These are phyloP conservation scores for Exophiala aquamarina DNA, from an alignment of 2,329 filamentous ascomycete genomes.

Conservation along the genomic window DNA sequence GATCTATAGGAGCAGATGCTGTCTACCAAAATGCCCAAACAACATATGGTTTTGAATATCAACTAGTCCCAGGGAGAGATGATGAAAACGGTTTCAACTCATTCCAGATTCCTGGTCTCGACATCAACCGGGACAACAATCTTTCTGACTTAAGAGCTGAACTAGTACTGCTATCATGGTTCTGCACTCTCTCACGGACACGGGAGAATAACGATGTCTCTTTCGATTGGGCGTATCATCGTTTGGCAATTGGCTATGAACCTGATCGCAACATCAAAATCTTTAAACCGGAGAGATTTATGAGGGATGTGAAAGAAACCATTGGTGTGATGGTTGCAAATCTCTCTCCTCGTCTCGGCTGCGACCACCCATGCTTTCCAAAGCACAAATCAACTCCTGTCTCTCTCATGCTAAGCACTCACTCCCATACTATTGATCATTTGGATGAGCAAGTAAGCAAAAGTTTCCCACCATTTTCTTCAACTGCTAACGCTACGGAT, in stretches of 20 bases:
- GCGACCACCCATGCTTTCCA: too few relatives aligned
- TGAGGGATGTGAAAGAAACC: constrained; percentile 34
- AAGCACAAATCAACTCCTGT: too few relatives aligned
- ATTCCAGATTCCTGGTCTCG: constrained; percentile 34
- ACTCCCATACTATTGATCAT: constrained; percentile 1
- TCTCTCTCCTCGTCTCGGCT: too few relatives aligned
- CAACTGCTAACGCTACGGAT: constrained; percentile 13
- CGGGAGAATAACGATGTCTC: constrained; percentile 38
- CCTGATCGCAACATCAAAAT: constrained; percentile 20
- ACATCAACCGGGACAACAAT: constrained; percentile 26
- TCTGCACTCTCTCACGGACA: constrained; percentile 45
- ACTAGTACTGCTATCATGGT: constrained; percentile 45
- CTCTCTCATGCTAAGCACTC: constrained; percentile 1
- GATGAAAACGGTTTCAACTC: constrained; percentile 17
- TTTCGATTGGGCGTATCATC: constrained; percentile 43
- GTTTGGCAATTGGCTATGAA: constrained; percentile 13
- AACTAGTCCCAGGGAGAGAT: too few relatives aligned
- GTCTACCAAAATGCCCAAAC: background rate
- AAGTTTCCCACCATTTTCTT: too few relatives aligned
- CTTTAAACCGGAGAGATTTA: constrained; percentile 35
- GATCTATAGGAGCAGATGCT: too few relatives aligned
- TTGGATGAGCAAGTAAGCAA: too few relatives aligned
- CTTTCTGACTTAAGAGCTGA: constrained; percentile 43
- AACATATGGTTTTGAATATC: too few relatives aligned
- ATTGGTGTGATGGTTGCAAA: constrained; percentile 21